Conservation (phyloP, 2,329 filamentous ascomycete species). For the Fusarium sp. region DNA sequence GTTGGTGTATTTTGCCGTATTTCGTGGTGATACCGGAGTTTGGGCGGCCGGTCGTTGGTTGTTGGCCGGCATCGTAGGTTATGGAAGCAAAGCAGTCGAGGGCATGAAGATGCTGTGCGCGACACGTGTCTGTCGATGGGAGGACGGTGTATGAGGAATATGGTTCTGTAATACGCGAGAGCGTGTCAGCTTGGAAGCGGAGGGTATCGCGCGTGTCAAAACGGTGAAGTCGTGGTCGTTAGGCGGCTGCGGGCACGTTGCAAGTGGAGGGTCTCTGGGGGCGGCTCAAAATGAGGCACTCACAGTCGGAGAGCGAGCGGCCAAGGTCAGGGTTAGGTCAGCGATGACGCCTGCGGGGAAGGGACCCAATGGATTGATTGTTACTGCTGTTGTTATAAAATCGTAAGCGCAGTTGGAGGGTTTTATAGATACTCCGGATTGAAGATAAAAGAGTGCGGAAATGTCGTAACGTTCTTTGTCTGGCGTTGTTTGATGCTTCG, state of each 20-base stretch:
- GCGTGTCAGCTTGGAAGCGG: conserved; percentile 37
- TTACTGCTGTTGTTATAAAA: conserved; percentile 28
- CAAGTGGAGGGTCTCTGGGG: conserved; percentile 44
- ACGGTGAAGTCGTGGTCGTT: conserved; percentile 25
- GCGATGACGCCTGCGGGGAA: conserved; percentile 51
- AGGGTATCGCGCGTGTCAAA: conserved; percentile 35
- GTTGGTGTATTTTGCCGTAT: conserved; percentile 71
- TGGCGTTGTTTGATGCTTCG: conserved; percentile 39
- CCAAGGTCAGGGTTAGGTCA: conserved; percentile 52
- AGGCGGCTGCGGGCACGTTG: conserved; percentile 39
- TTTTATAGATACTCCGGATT: conserved; percentile 21
- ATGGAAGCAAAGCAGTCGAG: conserved; percentile 48
- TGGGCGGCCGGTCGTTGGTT: conserved; percentile 61
- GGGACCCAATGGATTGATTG: conserved; percentile 28
- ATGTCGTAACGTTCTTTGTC: conserved; percentile 35
- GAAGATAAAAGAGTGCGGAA: conserved; percentile 16
- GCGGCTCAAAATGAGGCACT: conserved; percentile 52
- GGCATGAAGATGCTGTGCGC: conserved; percentile 52
- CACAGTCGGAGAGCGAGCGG: conserved; percentile 46
- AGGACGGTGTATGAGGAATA: conserved; percentile 21
- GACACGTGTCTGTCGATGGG: conserved; percentile 45
- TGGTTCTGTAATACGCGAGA: conserved; percentile 32
- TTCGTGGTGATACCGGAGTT: conserved; percentile 62
- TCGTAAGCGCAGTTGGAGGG: conserved; percentile 13
- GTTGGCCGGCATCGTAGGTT: conserved; percentile 62